Evolutionary conservation across 352 stramenopile species (phyloP), one percentile per base, ranked within the genome.

Genomic region (Globisporangium cylindrosporum): DNA sequence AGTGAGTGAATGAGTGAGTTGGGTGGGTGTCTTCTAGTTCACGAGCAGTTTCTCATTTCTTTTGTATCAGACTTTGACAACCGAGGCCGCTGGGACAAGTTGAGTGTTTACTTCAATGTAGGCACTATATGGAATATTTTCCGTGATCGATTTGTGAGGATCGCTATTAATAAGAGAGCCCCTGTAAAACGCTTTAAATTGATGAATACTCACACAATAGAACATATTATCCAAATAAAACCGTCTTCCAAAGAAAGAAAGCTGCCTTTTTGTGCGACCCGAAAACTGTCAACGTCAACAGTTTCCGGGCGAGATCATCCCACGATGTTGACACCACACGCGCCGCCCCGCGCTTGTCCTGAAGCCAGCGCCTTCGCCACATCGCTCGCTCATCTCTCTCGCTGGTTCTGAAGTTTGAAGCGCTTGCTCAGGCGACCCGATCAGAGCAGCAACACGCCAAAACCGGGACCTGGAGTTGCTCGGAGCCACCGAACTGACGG

Each of bases 261-360:
- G 4, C 38, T n/a, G 24, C 29, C 24, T 61, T 61, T 27, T 43
- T 46, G 55, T 1, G 27, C 55, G n/a, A n/a, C 10, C 34, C 22
- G 0, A 18, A 14, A 25, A 54, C 46, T 54, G 56, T 34, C 56
- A 49, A 41, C 18, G 15, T 34, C 56, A 41, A 48, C 41, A 48
- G 41, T 54, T 25, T 54, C 18, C 20, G 1, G 18, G 32, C 32
- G 9, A 56, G 27, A 49, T 25, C 10, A 49, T 68, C 63, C 54
- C 63, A 68, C 63, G 63, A 68, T 68, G 54, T 59, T 68, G 63
- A 68, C 63, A 68, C 38, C 36, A 63, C 63, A 68, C 10, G 36
- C 10, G 10, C 10, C 12, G 54, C 18, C 41, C 34, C 15, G 62
- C 36, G 34, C 62, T 67, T 67, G 32, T 51, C 25, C 32, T n/a